Base-by-base conservation (phyloP, 345 rosid genomes). In the Eucalyptus dawsonii region DNA sequence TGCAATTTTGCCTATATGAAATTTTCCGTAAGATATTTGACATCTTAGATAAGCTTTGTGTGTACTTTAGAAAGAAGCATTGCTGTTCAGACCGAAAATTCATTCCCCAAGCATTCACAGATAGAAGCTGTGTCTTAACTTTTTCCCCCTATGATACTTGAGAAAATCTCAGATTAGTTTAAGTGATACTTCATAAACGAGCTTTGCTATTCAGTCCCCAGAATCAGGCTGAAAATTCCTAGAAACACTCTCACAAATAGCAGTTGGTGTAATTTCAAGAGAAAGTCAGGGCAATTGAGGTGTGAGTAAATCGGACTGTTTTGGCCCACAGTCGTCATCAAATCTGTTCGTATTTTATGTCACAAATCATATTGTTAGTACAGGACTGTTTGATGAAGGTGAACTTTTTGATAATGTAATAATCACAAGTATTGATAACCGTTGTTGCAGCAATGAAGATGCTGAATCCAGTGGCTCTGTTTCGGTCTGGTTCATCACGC, bases 401-500 rank as follows among this genome's bases (percentile, higher is more conserved):
- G 45, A 87, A 34, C 25, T 27, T 42, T 54, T 87, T 21, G 27
- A 53, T 14, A 37, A 34, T 34, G 58, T 42, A n/a, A 87, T 53
- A 22, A 31, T 87, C 65, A 87, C 31, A 51, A 50, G 27, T 44
- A 37, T 88, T n/a, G 34, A 44, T 80, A n/a, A 76, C 88, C 81
- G 56, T 80, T 89, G 87, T 91, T 93, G 89, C 95, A 98, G 99
- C 97, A 56, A 93, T 92, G 93, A 97, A 95, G 90, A 95, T 94
- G 94, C 91, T 98, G 96, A 98, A 98, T 93, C 99, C 98, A 42
- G 97, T 95, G 88, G 98, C 98, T 91, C 90, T 97, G 89, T 89
- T 98, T 91, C 98, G 97, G 16, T 97, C 99, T 53, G 96, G 97
- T 87, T 98, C 99, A 81, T 96, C 98, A 31, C 98, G 96, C 53